phyloP scores from a whole-genome alignment of 371 early-diverging fungal species.

The Aphelidium insulamus region DNA sequence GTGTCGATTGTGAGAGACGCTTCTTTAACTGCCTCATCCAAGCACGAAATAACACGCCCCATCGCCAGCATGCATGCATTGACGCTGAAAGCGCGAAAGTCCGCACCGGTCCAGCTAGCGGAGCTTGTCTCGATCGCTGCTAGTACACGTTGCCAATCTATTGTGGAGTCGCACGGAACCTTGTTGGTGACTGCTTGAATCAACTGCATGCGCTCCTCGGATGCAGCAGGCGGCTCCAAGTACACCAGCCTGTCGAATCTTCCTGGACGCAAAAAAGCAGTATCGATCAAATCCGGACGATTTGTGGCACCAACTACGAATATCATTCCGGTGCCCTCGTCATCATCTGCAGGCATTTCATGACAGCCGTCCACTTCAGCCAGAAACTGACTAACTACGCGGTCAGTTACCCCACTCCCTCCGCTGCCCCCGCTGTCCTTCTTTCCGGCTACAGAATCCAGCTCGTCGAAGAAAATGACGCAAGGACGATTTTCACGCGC shows the following conservation, averaged over 20 bases:
- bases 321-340: slow-evolving; percentile 28
- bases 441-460: slow-evolving; percentile 96
- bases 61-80: too few species aligned
- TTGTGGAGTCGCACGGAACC: too few species aligned
- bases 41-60: too few species aligned
- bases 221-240: too few species aligned
- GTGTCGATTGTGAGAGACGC: too few species aligned
- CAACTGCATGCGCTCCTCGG: too few species aligned
- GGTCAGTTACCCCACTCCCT: slow-evolving; percentile 98
- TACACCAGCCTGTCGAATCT: slow-evolving; percentile 89
- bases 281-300: slow-evolving; percentile 94
- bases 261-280: slow-evolving; percentile 89
- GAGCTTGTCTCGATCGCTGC: too few species aligned
- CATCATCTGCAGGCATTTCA: slow-evolving; percentile 24
- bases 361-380: slow-evolving; percentile 91
- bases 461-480: slow-evolving; percentile 98
- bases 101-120: too few species aligned
- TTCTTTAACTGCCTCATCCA: too few species aligned
- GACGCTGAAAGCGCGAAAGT: too few species aligned
- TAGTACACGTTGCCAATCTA: too few species aligned
- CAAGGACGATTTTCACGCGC: slow-evolving; percentile 96
- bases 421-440: slow-evolving; percentile 89
- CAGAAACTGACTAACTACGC: slow-evolving; percentile 83
- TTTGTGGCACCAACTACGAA: slow-evolving; percentile 99
- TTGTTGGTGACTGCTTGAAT: too few species aligned